These are phyloP conservation scores for Dorcoceras hygrometricum DNA, from an alignment of 257 asterid genomes.

Conservation along the genomic window DNA sequence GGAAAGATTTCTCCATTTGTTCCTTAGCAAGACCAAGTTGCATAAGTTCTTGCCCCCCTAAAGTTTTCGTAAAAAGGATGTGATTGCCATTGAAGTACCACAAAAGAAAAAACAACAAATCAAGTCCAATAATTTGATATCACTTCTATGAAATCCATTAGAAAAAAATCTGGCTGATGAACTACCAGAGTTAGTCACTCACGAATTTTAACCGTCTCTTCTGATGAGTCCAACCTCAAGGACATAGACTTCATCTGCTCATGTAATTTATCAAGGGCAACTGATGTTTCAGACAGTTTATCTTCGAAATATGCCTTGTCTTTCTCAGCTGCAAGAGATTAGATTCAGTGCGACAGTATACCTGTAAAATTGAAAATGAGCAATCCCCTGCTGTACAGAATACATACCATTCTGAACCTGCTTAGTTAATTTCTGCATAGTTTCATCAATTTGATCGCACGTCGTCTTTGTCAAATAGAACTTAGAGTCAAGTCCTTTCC, in stretches of 20 bases:
- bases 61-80: slow-evolving; percentile 29
- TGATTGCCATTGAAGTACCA: slow-evolving; percentile 15
- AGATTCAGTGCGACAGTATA: slow-evolving; percentile 28
- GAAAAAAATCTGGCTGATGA: slow-evolving; percentile 22
- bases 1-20: slow-evolving; percentile 52
- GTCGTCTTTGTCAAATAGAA: slow-evolving; percentile 68
- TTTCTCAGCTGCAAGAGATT: slow-evolving; percentile 67
- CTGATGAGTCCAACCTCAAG: slow-evolving; percentile 65
- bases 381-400: slow-evolving; percentile 16
- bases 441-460: slow-evolving; percentile 80
- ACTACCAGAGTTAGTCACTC: slow-evolving; percentile 34
- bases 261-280: slow-evolving; percentile 62
- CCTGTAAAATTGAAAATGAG: slow-evolving; percentile 8
- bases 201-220: slow-evolving; percentile 67
- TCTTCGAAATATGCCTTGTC: slow-evolving; percentile 70
- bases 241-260: slow-evolving; percentile 60
- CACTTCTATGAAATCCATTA: slow-evolving; percentile 9
- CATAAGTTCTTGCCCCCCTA: slow-evolving; percentile 80
- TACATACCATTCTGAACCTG: slow-evolving; percentile 78
- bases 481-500: slow-evolving; percentile 91
- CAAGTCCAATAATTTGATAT: slow-evolving; percentile 6
- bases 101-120: background rate
- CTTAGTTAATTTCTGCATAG: slow-evolving; percentile 63
- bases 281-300: slow-evolving; percentile 71
- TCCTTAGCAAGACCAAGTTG: slow-evolving; percentile 61